A percentile compares a stretch with the other conserved stretches of the same genome.
Evolutionary conservation across 305 asterid genomes (phyloP).

Genomic region (Lippia alba): DNA sequence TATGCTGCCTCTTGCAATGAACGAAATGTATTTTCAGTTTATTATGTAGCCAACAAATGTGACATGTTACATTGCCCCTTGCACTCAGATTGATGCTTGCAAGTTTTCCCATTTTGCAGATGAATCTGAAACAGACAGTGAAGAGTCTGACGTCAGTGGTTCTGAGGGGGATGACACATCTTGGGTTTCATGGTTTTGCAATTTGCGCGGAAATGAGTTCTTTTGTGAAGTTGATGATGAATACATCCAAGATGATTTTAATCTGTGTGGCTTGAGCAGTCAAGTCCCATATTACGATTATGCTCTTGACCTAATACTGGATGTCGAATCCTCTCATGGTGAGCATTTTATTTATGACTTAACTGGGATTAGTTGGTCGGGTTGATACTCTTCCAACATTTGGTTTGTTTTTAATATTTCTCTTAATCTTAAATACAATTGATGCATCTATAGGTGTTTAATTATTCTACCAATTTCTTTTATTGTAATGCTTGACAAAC

Average conservation of each 20-base stretch:
- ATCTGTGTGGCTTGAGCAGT: slow-evolving; percentile 92
- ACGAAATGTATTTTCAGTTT: background rate
- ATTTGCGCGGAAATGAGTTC: slow-evolving; percentile 94
- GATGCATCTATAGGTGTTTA: background rate
- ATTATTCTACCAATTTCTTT: no score
- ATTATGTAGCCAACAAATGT: background rate
- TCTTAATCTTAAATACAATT: background rate
- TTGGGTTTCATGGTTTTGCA: slow-evolving; percentile 99
- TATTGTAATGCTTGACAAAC: background rate
- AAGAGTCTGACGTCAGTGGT: slow-evolving; percentile 94
- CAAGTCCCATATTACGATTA: slow-evolving; percentile 97
- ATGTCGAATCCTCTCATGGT: slow-evolving; percentile 97
- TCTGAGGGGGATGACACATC: slow-evolving; percentile 98
- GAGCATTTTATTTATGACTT: slow-evolving; percentile 36
- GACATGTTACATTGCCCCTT: background rate
- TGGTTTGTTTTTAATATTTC: slow-evolving; percentile 6
- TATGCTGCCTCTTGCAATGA: background rate
- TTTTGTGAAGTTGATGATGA: slow-evolving; percentile 98
- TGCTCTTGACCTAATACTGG: slow-evolving; percentile 93
- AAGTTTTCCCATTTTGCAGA: slow-evolving; percentile 56
- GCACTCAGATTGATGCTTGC: slow-evolving; percentile 15
- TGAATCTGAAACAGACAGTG: slow-evolving; percentile 95
- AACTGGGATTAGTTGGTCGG: slow-evolving; percentile 4
- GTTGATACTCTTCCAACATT: slow-evolving; percentile 13
- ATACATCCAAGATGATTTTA: slow-evolving; percentile 94